Evolutionary conservation across 305 asterid genomes (phyloP), one percentile per base, ranked within the genome.

Genomic region (Euphrasia arctica): DNA sequence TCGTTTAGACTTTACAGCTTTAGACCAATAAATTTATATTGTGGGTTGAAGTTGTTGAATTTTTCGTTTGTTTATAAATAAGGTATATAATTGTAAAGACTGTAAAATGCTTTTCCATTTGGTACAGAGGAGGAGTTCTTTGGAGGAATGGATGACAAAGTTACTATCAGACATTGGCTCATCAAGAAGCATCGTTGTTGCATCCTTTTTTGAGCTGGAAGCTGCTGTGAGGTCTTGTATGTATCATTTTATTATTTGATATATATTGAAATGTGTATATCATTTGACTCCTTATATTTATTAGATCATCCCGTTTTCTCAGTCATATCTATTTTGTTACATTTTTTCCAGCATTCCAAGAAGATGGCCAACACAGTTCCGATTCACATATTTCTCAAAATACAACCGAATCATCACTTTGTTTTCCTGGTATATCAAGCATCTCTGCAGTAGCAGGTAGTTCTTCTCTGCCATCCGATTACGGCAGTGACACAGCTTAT

Each of bases 131-230:
- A n/a, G n/a, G n/a, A n/a, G n/a, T n/a, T n/a, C n/a, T n/a, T n/a
- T n/a, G n/a, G n/a, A n/a, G n/a, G n/a, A n/a, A n/a, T n/a, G n/a
- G n/a, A n/a, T n/a, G n/a, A n/a, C n/a, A n/a, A n/a, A n/a, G n/a
- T n/a, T n/a, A n/a, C n/a, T n/a, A n/a, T n/a, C n/a, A n/a, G n/a
- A n/a, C n/a, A n/a, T 90, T 77, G 95, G 88, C 67, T 51, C 88
- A 58, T 90, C 99, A 62, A 83, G 97, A 83, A 86, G 91, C 78
- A 77, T 81, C 34, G 80, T 69, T 48, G 94, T 86, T 22, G 99
- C 99, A 10, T 88, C 99, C 64, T 93, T 90, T 75, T 91, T 93
- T 59, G 99, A 93, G 74, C 85, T 93, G 77, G 99, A 93, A 83
- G 91, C 97, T 70, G 90, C 97, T 75, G 96, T 95, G 71, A 80